Evolutionary conservation across 116 monocot species (phyloP).

Genomic region (Zostera marina): DNA sequence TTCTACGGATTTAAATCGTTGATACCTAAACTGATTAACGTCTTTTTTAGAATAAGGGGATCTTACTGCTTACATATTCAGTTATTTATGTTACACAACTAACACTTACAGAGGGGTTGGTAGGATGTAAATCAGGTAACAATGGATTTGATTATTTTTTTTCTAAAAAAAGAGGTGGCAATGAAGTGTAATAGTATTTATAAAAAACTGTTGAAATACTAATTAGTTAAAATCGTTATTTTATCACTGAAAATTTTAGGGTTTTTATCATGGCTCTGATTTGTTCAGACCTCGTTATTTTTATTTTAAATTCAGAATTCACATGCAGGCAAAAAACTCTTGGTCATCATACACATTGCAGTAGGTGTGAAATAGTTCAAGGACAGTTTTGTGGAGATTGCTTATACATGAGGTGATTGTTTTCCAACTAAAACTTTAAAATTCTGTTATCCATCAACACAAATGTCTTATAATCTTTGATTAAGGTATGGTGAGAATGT

Average conservation of each 20-base stretch:
- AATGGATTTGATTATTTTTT: too few species aligned
- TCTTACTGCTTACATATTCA: too few species aligned
- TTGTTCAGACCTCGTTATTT: not conserved
- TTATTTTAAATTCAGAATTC: not conserved
- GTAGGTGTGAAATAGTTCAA: conserved; percentile 49
- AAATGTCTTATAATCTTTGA: not conserved
- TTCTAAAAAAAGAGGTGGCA: too few species aligned
- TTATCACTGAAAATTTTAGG: not conserved
- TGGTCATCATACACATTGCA: conserved; percentile 61
- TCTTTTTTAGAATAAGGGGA: too few species aligned
- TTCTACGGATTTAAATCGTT: too few species aligned
- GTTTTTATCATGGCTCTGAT: too few species aligned
- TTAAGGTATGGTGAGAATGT: conserved; percentile 91
- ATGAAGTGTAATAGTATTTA: too few species aligned
- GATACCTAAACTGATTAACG: too few species aligned
- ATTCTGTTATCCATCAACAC: not conserved
- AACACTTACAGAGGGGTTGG: too few species aligned
- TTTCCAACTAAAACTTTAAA: not conserved
- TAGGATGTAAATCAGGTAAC: too few species aligned
- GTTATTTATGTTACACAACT: too few species aligned
- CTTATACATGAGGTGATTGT: conserved; percentile 59
- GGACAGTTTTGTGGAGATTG: conserved; percentile 98
- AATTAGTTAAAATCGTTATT: not conserved
- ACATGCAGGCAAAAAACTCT: conserved; percentile 77
- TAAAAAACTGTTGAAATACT: too few species aligned